Evolutionary conservation across 768 basidiomycete species (phyloP).

Genomic region (Cystoderma amianthinum): DNA sequence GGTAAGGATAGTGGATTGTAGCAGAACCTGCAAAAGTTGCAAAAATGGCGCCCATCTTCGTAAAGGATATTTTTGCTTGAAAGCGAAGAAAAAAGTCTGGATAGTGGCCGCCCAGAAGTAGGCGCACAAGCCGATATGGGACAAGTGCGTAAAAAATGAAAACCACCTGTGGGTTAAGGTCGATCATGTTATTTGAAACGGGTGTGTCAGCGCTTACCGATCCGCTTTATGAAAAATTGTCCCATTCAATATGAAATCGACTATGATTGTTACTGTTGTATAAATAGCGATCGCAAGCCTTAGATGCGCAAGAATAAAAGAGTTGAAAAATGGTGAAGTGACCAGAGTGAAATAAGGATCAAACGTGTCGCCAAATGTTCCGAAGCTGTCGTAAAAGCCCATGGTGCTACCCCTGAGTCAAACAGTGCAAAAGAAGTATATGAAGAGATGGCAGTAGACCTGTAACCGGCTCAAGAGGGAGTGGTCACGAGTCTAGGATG

Average conservation of each 20-base stretch:
- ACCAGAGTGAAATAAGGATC: constrained; percentile 30
- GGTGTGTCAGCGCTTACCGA: constrained; percentile 13
- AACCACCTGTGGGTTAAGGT: constrained; percentile 38
- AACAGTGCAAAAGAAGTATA: no score
- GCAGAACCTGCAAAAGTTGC: constrained; percentile 47
- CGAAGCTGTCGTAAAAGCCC: neutral
- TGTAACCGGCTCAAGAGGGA: no score
- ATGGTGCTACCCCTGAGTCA: no score
- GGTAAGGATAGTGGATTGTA: constrained; percentile 43
- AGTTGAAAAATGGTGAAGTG: constrained; percentile 41
- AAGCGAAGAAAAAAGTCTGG: constrained; percentile 36
- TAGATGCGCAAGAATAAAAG: constrained; percentile 34
- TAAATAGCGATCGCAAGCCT: constrained; percentile 47
- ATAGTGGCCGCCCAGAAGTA: constrained; percentile 57
- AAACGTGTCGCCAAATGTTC: constrained; percentile 12
- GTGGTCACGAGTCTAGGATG: no score
- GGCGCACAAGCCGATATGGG: constrained; percentile 53
- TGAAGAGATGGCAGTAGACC: no score
- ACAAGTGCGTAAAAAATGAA: constrained; percentile 60
- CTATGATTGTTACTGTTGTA: constrained; percentile 32
- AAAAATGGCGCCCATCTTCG: constrained; percentile 50
- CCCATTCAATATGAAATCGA: constrained; percentile 25
- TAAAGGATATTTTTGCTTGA: constrained; percentile 37
- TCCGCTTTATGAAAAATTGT: constrained; percentile 18
- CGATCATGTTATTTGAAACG: neutral